Evolutionary conservation across 2,329 filamentous ascomycete species (phyloP).

Genomic region (Didymellaceae sp.): DNA sequence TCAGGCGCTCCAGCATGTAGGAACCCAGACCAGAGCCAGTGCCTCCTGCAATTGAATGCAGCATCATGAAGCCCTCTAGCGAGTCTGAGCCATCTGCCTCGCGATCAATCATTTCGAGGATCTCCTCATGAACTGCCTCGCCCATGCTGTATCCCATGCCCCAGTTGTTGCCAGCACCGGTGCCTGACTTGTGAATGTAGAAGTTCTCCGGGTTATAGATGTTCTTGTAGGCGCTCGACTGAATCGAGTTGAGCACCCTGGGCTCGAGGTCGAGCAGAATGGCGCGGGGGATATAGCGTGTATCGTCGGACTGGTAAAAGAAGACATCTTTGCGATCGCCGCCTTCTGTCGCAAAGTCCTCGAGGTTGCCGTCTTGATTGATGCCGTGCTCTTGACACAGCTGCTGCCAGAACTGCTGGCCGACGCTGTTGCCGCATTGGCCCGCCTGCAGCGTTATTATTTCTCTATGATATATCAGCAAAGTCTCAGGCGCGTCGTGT

Average conservation of each 20-base stretch:
- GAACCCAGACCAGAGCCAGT: constrained; percentile 96
- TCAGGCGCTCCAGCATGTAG: constrained; percentile 91
- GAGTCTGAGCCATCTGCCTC: constrained; percentile 98
- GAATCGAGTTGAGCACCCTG: constrained; percentile 88
- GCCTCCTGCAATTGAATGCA: constrained; percentile 96
- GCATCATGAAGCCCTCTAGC: constrained; percentile 97
- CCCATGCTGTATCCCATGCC: constrained; percentile 94
- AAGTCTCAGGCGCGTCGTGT: neutral
- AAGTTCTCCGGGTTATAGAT: constrained; percentile 99
- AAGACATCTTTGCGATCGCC: constrained; percentile 99
- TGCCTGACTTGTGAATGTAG: constrained; percentile 91
- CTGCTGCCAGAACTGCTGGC: constrained; percentile 98
- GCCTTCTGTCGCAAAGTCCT: constrained; percentile 97
- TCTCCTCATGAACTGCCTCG: constrained; percentile 90
- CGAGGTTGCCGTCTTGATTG: constrained; percentile 93
- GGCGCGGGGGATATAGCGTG: constrained; percentile 93
- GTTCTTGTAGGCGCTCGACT: constrained; percentile 92
- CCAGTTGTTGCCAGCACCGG: constrained; percentile 98
- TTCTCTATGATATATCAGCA: constrained; percentile 67
- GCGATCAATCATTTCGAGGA: constrained; percentile 99
- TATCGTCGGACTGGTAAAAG: constrained; percentile 98
- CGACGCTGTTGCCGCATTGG: constrained; percentile 99
- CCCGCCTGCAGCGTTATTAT: constrained; percentile 99
- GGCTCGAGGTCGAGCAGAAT: constrained; percentile 96
- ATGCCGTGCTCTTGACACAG: constrained; percentile 98